Evolutionary conservation across 306 rosid genomes (phyloP), one percentile per base, ranked within the genome.

Genomic region (Fagus sylvatica): DNA sequence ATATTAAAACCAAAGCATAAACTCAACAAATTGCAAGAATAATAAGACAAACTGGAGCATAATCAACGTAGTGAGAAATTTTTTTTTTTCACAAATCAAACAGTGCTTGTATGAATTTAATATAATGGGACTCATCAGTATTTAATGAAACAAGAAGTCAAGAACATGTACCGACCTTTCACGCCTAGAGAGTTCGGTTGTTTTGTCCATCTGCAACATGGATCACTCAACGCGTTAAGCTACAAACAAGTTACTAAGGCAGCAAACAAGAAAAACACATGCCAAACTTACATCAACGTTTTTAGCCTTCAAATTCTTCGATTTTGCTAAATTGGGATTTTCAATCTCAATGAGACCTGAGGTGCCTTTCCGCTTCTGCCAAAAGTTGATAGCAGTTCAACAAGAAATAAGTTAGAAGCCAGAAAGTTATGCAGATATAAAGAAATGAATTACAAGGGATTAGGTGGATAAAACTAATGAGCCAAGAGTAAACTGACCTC

Each of bases 161-260:
- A 43, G 40, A 51, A 65, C 43, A 67, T 19, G 64, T 53, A 15
- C 34, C 13, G 36, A 90, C 96, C 96, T 88, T 85, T 90, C 96
- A n/a, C 91, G 91, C 86, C 91, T 88, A 54, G 96, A 90, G 77
- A 88, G 96, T 83, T 87, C 93, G 65, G 87, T 83, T 48, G 84
- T 87, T 80, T 67, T 88, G 42, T 68, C 88, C 40, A 80, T 78
- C 96, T 90, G 88, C 76, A 60, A 10, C 11, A 74, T 22, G 5
- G 19, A 67, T 30, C 36, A 36, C 40, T 69, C 57, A 74, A 43
- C 4, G 12, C 8, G 1, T 32, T 65, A 36, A 65, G 70, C 48
- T 71, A 37, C 43, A 48, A 34, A 46, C 19, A 48, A 42, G 77
- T 62, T 7, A 33, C 36, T 6, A 41, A 71, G 66, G 73, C 48